Evolutionary conservation across 1,284 basidiomycete genomes (phyloP), one percentile per base, ranked within the genome.

Genomic region (Trichosporon coremiiforme): DNA sequence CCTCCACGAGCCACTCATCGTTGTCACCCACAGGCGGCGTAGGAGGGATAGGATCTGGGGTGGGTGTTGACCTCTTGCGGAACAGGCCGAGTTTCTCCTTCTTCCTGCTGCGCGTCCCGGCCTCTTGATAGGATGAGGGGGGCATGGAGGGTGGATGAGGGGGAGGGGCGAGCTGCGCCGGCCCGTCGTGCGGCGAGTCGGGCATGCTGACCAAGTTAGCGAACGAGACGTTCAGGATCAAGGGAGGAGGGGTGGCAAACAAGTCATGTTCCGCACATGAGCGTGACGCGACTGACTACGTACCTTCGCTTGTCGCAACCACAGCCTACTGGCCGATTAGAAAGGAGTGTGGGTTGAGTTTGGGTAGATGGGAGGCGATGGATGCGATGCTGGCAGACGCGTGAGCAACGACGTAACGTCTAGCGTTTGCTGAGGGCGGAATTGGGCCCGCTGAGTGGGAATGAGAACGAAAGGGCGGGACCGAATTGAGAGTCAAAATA

Each of bases 1-100:
- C 78, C 66, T 79, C 79, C 10, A 81, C 31, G 20, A 75, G 75
- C 79, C 79, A 81, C n/a, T 78, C 79, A 57, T 81, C 80, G 13
- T 80, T 79, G 15, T 77, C 71, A 36, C 76, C 78, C 50, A 53
- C n/a, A 25, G 22, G 20, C 3, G 66, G 70, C 12, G 66, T 68
- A 9, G 63, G 50, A 1, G 69, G 47, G 15, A 47, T 45, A 35
- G 62, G 63, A n/a, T 62, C 57, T 12, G 69, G 66, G 17, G 65
- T 64, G 10, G 69, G 69, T 4, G 68, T 70, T n/a, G 63, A 65
- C 38, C 69, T 53, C 45, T 70, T 68, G 36, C 71, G 64, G 29
- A 72, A 63, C 6, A 72, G 20, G 22, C 68, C 67, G 31, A 68
- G 67, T 38, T 72, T 72, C 20, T 70, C 63, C 35, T 25, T 45